Conservation (phyloP, 495 filamentous ascomycete genomes). For the Oleoguttula mirabilis region DNA sequence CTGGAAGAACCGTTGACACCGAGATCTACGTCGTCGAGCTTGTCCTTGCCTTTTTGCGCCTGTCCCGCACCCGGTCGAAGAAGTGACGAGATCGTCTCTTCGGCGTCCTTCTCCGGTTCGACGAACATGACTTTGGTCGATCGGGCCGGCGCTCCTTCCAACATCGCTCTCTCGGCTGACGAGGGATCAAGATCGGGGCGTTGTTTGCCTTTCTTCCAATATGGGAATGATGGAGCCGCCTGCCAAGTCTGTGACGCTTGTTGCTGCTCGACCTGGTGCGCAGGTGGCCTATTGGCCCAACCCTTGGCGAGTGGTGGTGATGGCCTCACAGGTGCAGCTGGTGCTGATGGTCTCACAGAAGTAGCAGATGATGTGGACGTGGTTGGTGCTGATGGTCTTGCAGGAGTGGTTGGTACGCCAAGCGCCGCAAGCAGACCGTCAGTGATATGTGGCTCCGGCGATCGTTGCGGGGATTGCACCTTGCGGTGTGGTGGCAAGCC, state of each 20-base stretch:
- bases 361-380: too few species aligned
- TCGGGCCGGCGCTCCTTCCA: background rate
- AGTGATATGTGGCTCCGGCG: background rate
- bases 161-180: background rate
- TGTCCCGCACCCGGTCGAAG: too few species aligned
- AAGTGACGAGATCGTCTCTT: constrained; percentile 8
- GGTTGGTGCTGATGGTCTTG: background rate
- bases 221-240: constrained; percentile 1
- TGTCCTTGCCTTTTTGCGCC: too few species aligned
- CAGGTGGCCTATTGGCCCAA: constrained; percentile 1
- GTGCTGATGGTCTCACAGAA: too few species aligned
- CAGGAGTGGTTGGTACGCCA: background rate
- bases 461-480: background rate
- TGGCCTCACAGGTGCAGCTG: too few species aligned
- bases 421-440: constrained; percentile 4
- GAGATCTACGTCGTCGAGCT: background rate
- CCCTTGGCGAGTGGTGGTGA: constrained; percentile 5
- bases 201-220: constrained; percentile 6
- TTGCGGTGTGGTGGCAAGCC: background rate
- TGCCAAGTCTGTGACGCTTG: background rate
- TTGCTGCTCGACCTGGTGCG: background rate
- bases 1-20: constrained; percentile 1
- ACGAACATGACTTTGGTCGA: background rate
- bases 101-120: constrained; percentile 2
- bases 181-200: constrained; percentile 4